Evolutionary conservation across 2,329 filamentous ascomycete species (phyloP).

Genomic region (Emmonsiellopsis sp.): DNA sequence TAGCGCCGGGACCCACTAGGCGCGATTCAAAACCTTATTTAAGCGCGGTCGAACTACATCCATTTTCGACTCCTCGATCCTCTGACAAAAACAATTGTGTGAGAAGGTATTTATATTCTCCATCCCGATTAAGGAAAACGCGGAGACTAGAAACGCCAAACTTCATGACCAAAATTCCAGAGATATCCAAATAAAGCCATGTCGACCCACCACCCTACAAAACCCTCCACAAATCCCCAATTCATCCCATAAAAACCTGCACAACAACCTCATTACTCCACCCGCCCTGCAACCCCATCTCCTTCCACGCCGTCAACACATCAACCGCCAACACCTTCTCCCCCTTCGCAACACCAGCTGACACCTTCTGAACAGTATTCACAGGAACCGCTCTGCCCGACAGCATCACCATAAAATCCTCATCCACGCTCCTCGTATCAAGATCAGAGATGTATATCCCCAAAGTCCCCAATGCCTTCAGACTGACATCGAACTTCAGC

Average conservation of each 20-base stretch:
- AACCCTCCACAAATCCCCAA: neutral
- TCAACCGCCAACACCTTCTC: slow-evolving; percentile 67
- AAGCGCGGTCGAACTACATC: too few relatives aligned
- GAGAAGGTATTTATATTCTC: too few relatives aligned
- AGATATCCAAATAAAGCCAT: neutral
- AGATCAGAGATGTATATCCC: slow-evolving; percentile 71
- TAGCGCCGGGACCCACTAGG: too few relatives aligned
- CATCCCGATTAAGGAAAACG: too few relatives aligned
- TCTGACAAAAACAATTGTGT: too few relatives aligned
- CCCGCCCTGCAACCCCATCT: slow-evolving; percentile 57
- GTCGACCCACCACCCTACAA: too few relatives aligned
- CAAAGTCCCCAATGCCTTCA: slow-evolving; percentile 67
- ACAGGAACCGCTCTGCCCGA: slow-evolving; percentile 60
- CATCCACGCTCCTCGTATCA: slow-evolving; percentile 47
- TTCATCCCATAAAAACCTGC: slow-evolving; percentile 45
- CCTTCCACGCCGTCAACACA: slow-evolving; percentile 64
- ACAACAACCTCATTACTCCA: slow-evolving; percentile 76
- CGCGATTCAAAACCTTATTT: too few relatives aligned
- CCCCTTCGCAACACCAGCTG: slow-evolving; percentile 28
- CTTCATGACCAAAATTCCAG: too few relatives aligned
- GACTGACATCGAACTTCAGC: slow-evolving; percentile 54
- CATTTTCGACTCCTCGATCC: too few relatives aligned
- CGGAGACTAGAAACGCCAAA: too few relatives aligned
- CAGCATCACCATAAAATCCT: slow-evolving; percentile 65
- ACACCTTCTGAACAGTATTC: slow-evolving; percentile 50